Evolutionary conservation across 805 yeast genomes (phyloP).

Genomic region (Cyberlindnera nakhonratchasimensis): DNA sequence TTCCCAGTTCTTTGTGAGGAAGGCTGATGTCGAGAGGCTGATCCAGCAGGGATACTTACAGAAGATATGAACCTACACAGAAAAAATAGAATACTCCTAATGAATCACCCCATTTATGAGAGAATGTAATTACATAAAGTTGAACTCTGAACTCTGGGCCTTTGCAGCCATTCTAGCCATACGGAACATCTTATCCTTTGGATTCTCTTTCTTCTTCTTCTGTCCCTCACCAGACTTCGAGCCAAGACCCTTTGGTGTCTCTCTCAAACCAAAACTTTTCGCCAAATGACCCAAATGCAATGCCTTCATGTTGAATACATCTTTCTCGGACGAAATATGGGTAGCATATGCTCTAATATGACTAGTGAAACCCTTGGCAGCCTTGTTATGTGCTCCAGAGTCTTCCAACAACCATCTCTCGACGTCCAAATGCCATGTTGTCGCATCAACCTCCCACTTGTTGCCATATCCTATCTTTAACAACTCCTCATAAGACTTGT

Average conservation of each 20-base stretch:
- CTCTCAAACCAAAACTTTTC: conserved; percentile 90
- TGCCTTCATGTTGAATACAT: conserved; percentile 72
- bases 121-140: conserved; percentile 35
- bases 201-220: conserved; percentile 54
- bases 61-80: conserved; percentile 42
- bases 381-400: conserved; percentile 52
- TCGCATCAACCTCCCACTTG: conserved; percentile 91
- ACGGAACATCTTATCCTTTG: conserved; percentile 69
- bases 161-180: conserved; percentile 68
- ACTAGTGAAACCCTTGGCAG: conserved; percentile 79
- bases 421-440: conserved; percentile 89
- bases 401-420: conserved; percentile 87
- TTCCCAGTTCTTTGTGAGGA: conserved; percentile 91
- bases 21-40: conserved; percentile 88
- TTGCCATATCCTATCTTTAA: conserved; percentile 39
- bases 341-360: conserved; percentile 96
- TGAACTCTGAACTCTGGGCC: conserved; percentile 69
- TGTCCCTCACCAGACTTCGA: conserved; percentile 33
- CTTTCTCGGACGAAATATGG: conserved; percentile 77
- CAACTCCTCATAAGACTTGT: conserved; percentile 45
- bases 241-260: conserved; percentile 83
- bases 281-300: conserved; percentile 96
- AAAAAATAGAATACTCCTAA: background rate
- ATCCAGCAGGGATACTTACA: conserved; percentile 93
- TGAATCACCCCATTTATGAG: background rate